These are phyloP conservation scores for Porcisia hertigi DNA, from an alignment of 208 protist genomes.

Conservation along the genomic window DNA sequence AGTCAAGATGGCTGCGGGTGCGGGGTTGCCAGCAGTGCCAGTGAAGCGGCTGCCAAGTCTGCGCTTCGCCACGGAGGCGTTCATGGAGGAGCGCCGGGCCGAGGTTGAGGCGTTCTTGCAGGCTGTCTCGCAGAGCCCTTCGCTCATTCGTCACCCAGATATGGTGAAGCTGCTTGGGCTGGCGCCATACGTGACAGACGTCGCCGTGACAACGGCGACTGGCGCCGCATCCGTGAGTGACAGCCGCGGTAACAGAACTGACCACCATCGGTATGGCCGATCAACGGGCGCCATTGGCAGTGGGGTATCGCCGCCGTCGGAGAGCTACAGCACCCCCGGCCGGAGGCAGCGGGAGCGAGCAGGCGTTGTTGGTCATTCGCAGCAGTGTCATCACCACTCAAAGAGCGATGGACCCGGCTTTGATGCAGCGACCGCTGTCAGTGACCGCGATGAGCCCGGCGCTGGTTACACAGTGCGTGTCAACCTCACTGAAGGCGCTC, in stretches of 20 bases:
- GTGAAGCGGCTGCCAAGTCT: slow-evolving; percentile 41
- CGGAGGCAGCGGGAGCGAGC: neutral
- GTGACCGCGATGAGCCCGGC: neutral
- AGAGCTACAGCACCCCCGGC: neutral
- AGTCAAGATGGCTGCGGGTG: slow-evolving; percentile 32
- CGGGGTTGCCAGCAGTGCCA: slow-evolving; percentile 32
- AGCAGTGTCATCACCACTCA: neutral
- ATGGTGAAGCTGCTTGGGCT: slow-evolving; percentile 43
- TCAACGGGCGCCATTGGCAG: neutral
- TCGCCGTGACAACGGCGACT: neutral
- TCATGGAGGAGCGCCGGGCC: slow-evolving; percentile 47
- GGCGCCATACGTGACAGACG: slow-evolving; percentile 5
- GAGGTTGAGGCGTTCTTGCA: slow-evolving; percentile 49
- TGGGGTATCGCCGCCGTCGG: neutral
- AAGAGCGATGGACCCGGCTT: neutral
- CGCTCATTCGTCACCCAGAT: slow-evolving; percentile 52
- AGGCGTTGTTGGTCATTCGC: neutral
- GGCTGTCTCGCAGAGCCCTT: slow-evolving; percentile 37
- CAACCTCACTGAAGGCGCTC: slow-evolving; percentile 24
- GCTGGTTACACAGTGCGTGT: neutral
- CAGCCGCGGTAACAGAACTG: neutral
- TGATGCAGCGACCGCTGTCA: neutral
- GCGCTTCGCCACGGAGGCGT: slow-evolving; percentile 54
- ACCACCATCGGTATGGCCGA: neutral
- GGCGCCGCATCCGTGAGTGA: neutral